phyloP scores from a whole-genome alignment of 2,329 filamentous ascomycete species.

The Fonsecaea nubica region DNA sequence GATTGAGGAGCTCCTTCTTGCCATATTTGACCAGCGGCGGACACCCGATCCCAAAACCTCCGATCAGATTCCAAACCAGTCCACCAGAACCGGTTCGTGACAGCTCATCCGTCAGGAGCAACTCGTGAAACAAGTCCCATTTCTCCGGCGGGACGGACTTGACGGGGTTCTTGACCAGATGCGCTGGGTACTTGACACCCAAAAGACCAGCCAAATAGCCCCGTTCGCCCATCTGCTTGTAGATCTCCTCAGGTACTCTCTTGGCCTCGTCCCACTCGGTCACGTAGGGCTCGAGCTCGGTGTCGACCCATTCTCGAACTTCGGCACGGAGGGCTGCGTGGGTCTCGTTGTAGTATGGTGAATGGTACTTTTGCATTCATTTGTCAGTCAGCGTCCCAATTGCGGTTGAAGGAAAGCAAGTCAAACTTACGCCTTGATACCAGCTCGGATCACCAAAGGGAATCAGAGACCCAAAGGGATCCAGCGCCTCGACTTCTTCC shows the following conservation, averaged over 20 bases:
- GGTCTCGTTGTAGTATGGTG: conserved; percentile 93
- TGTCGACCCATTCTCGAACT: conserved; percentile 89
- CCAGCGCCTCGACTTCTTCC: conserved; percentile 74
- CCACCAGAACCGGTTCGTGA: conserved; percentile 88
- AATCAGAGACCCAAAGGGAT: conserved; percentile 83
- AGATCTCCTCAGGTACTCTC: conserved; percentile 84
- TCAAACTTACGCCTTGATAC: conserved; percentile 82
- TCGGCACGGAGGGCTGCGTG: conserved; percentile 91
- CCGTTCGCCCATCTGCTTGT: conserved; percentile 91
- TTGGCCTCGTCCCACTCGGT: conserved; percentile 97
- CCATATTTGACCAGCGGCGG: conserved; percentile 93
- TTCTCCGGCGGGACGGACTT: conserved; percentile 82
- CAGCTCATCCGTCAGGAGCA: conserved; percentile 93
- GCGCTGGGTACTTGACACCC: conserved; percentile 75
- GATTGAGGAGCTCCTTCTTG: conserved; percentile 80
- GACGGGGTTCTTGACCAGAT: conserved; percentile 74
- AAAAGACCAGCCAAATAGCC: conserved; percentile 92
- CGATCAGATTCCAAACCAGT: conserved; percentile 95
- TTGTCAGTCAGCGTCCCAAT: conserved; percentile 8
- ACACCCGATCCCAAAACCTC: conserved; percentile 94
- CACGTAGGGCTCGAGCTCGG: conserved; percentile 86
- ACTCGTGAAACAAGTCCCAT: conserved; percentile 98
- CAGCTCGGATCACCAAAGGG: conserved; percentile 92
- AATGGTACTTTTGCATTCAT: conserved; percentile 73
- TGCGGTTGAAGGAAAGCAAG: neutral